A percentile compares a stretch with the other conserved stretches of the same genome.
Evolutionary conservation across 73 alveolate species (phyloP).

Genomic region (Blepharisma stoltei): DNA sequence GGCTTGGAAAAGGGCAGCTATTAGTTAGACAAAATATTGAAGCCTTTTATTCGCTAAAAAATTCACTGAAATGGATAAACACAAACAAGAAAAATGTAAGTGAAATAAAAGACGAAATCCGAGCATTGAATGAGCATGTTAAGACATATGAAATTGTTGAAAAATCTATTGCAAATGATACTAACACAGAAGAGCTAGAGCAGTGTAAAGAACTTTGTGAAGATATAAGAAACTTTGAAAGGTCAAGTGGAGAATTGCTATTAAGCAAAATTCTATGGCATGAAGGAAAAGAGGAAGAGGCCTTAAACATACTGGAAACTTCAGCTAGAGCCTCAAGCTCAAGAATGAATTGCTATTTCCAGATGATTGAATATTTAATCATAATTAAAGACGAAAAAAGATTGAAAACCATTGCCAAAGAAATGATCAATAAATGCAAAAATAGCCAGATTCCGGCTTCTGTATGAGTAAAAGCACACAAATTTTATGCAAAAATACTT

Average conservation of each 20-base stretch:
- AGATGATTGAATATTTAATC: background rate
- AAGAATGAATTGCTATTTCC: background rate
- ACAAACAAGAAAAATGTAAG: too few relatives aligned
- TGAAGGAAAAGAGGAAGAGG: conserved; percentile 1
- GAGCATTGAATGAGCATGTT: too few relatives aligned
- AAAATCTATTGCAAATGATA: too few relatives aligned
- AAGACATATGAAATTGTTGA: too few relatives aligned
- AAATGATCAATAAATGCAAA: conserved; percentile 24
- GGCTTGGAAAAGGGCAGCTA: conserved; percentile 1
- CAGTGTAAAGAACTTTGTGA: background rate
- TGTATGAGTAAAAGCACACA: background rate
- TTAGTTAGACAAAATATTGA: background rate
- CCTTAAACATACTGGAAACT: background rate
- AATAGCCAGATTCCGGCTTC: background rate
- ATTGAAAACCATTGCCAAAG: background rate
- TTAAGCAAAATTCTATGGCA: background rate
- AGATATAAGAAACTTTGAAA: background rate
- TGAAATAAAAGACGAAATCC: too few relatives aligned
- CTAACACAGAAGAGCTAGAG: background rate
- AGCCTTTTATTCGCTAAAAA: background rate
- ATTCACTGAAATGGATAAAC: background rate
- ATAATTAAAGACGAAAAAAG: background rate
- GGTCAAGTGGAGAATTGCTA: background rate
- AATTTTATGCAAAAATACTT: background rate
- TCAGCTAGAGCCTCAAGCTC: background rate